Base-by-base conservation (phyloP, 306 rosid genomes). In the Mimosa bimucronata region DNA sequence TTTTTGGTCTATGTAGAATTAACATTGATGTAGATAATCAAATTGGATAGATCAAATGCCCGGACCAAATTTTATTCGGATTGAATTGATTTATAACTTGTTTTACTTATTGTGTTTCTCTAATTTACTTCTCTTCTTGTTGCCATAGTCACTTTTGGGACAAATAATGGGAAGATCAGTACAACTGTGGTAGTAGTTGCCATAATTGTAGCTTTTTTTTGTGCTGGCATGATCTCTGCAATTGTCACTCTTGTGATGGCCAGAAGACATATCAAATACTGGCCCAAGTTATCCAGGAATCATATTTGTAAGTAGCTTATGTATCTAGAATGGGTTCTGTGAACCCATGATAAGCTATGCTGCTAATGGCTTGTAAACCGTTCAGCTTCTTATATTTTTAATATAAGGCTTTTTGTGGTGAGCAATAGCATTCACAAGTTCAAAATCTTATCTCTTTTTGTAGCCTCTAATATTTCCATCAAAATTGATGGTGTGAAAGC, bases 401-500 rank as follows among this genome's bases (percentile, higher is more conserved):
- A 21, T 55, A 55, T 21, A 23, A 68, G 41, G 1, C 53, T 21
- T 68, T 21, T 16, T 13, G 37, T 5, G 21, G 19, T 69, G 74
- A 69, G 42, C 11, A 50, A 18, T 74, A 40, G 71, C 44, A 65
- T 42, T 53, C 75, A 80, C 74, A 75, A 65, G 26, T 19, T 48
- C 29, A 66, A 66, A 82, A 81, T 42, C 53, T 50, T 55, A 12
- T 77, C 81, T 6, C 34, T 41, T 71, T 85, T 75, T 81, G 89
- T 97, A 95, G 98, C 89, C 23, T 87, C 92, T 13, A n/a, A n/a
- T n/a, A 88, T 83, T 79, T 48, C 79, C 30, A 79, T 92, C 72
- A 92, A 85, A 86, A 86, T 95, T 79, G 98, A 91, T 40, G 98
- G 97, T 19, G 84, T 95, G 71, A 91, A 87, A 84, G 80, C 83